Evolutionary conservation across 2,329 filamentous ascomycete genomes (phyloP).

Genomic region (Fusarium heterosporum): DNA sequence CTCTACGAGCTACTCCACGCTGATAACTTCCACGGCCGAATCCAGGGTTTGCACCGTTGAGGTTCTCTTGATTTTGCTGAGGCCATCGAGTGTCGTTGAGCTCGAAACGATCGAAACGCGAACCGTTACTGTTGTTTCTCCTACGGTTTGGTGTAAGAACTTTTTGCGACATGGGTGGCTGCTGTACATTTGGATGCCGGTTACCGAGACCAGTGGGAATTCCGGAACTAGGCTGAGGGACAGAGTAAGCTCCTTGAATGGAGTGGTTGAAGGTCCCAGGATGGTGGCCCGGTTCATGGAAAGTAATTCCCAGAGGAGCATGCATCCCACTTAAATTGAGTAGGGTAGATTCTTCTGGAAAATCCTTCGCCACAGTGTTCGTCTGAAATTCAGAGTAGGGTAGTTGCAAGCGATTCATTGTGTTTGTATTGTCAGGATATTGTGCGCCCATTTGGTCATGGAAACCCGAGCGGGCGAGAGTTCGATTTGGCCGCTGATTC

Average conservation of each 20-base stretch:
- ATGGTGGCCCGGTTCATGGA: constrained; percentile 14
- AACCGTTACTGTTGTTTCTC: constrained; percentile 16
- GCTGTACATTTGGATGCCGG: constrained; percentile 11
- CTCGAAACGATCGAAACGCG: constrained; percentile 22
- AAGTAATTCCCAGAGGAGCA: constrained; percentile 4
- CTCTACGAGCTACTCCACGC: constrained; percentile 25
- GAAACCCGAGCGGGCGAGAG: neutral
- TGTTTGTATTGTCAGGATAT: neutral
- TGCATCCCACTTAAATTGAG: constrained; percentile 2
- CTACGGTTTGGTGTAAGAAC: constrained; percentile 5
- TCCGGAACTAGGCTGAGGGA: constrained; percentile 4
- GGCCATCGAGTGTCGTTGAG: constrained; percentile 22
- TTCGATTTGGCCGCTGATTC: constrained; percentile 4
- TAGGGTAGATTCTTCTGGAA: constrained; percentile 1
- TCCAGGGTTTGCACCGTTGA: constrained; percentile 2
- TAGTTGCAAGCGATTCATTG: neutral
- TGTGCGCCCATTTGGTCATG: constrained; percentile 5
- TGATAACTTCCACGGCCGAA: constrained; percentile 27
- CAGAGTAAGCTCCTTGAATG: neutral
- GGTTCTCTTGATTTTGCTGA: constrained; percentile 26
- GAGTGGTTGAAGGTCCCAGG: constrained; percentile 1
- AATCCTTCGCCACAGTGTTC: neutral
- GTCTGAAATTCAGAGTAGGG: neutral
- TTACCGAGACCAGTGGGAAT: constrained; percentile 11
- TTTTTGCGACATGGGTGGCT: constrained; percentile 10